A percentile compares a stretch with the other conserved stretches of the same genome.
Evolutionary conservation across 1,284 basidiomycete genomes (phyloP).

Genomic region (Chondrostereum purpureum): DNA sequence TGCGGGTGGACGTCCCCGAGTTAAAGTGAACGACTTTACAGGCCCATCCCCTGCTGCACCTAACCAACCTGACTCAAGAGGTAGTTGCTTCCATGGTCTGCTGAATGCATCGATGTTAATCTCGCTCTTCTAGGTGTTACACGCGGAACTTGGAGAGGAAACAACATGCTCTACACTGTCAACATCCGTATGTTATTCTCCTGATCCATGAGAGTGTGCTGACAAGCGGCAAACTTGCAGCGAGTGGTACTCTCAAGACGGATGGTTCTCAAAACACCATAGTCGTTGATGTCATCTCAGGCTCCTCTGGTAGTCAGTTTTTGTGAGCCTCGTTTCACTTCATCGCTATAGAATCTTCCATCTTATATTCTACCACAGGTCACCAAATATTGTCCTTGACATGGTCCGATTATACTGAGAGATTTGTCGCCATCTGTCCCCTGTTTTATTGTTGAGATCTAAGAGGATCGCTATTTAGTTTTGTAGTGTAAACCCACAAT

Average conservation of each 20-base stretch:
- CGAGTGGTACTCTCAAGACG: constrained; percentile 3
- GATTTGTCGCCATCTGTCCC: no score
- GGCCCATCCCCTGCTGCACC: background rate
- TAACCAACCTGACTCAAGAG: background rate
- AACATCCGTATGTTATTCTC: background rate
- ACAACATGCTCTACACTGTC: constrained; percentile 9
- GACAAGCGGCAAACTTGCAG: constrained; percentile 29
- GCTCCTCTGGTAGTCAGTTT: constrained; percentile 20
- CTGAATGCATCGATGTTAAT: no score
- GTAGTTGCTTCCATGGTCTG: no score
- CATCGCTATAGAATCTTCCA: background rate
- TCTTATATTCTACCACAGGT: background rate
- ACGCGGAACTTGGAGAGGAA: constrained; percentile 23
- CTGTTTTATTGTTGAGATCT: no score
- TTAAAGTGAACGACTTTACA: constrained; percentile 23
- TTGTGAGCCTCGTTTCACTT: background rate
- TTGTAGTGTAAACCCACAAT: no score
- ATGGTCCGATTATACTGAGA: background rate
- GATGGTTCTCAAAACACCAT: constrained; percentile 17
- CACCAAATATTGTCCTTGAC: background rate
- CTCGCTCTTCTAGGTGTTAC: no score
- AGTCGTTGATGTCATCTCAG: constrained; percentile 26
- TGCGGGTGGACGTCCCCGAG: constrained; percentile 28
- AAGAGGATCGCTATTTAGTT: no score
- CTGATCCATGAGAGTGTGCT: no score